Evolutionary conservation across 1,284 basidiomycete species (phyloP).

Genomic region (Meira nashicola): DNA sequence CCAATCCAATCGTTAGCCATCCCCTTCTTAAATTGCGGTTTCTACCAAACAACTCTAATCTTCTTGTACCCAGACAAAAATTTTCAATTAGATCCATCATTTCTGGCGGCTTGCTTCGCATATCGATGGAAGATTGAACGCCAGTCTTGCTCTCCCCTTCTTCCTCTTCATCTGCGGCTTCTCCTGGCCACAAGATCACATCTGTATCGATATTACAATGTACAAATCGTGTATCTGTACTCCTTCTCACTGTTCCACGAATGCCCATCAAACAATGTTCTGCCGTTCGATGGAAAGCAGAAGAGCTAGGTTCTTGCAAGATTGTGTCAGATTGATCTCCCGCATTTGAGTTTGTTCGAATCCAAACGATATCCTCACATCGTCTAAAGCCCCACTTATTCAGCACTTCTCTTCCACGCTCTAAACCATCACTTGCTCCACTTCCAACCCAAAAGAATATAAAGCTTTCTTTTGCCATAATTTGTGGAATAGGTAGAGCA

Average conservation of each 20-base stretch:
- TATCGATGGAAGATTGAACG: constrained; percentile 57
- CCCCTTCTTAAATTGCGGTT: constrained; percentile 71
- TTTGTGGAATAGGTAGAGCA: constrained; percentile 71
- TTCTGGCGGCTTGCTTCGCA: constrained; percentile 82
- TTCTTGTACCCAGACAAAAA: constrained; percentile 87
- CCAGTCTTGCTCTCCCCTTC: constrained; percentile 14
- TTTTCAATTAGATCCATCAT: constrained; percentile 94
- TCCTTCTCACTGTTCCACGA: constrained; percentile 86
- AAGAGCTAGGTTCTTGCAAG: constrained; percentile 17
- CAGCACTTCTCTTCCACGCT: constrained; percentile 82
- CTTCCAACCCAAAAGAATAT: constrained; percentile 95
- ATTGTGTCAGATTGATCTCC: constrained; percentile 10
- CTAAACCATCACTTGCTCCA: constrained; percentile 82
- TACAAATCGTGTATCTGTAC: constrained; percentile 89
- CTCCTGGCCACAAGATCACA: constrained; percentile 90
- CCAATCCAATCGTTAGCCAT: constrained; percentile 76
- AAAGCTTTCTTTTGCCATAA: constrained; percentile 77
- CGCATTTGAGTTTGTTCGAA: constrained; percentile 74
- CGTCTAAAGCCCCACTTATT: constrained; percentile 90
- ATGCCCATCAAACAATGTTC: constrained; percentile 98
- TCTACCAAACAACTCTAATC: constrained; percentile 83
- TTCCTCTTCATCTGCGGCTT: constrained; percentile 56
- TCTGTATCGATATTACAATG: constrained; percentile 98
- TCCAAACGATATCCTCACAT: constrained; percentile 96
- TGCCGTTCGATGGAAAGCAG: constrained; percentile 29